Evolutionary conservation across 805 yeast genomes (phyloP), one percentile per base, ranked within the genome.

Genomic region (Zygotorulaspora florentina): DNA sequence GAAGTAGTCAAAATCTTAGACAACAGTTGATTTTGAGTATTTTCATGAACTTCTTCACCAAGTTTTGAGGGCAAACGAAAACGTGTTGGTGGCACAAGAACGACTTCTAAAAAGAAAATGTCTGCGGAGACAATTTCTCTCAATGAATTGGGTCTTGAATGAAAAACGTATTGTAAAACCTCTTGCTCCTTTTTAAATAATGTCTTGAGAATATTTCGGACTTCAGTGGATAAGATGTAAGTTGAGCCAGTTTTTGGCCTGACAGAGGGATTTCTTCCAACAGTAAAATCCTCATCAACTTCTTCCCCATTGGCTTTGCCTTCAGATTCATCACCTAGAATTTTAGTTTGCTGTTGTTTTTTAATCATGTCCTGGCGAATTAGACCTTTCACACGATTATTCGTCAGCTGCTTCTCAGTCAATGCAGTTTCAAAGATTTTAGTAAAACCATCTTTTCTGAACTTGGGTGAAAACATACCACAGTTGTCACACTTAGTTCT

Each of bases 41-140:
- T 90, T 69, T 93, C 96, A 66, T 93, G 98, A 50, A 91, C 79
- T 65, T 88, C 97, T 46, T 93, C 99, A 46, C 99, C 99, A 48
- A 93, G 74, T 67, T 90, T 90, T 12, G 96, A 84, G n/a, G 99
- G 99, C 55, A 90, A 76, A 66, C 99, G 80, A 74, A 93, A 93
- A 66, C 98, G 77, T 2, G 98, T 95, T 41, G 99, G 90, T 30
- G 99, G 99, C 33, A 95, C 98, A 34, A 89, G 83, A 47, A 93
- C 71, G 3, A 88, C 82, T 55, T 87, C 90, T 57, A 88, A 76
- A 72, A 93, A 95, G 66, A 95, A 93, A 75, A 87, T 77, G 61
- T 91, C 96, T 15, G 96, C 85, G 35, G 65, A 64, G 2, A 76
- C 74, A 20, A 64, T 60, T 29, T 73, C 71, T 45, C 66, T 72